These are phyloP conservation scores for Croton laevigatus DNA, from an alignment of 441 rosid genomes.

Conservation along the genomic window DNA sequence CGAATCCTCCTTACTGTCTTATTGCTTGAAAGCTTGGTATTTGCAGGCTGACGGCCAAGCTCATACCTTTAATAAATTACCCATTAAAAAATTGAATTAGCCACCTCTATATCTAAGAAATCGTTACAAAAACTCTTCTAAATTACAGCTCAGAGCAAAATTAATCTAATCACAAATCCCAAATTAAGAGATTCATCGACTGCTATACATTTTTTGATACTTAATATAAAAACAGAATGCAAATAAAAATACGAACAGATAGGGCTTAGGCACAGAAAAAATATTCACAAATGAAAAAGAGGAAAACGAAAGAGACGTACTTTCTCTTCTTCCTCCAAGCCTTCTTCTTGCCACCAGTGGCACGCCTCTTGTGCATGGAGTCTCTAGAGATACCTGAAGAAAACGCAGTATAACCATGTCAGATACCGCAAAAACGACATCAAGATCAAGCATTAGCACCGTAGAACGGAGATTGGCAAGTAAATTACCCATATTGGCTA, in stretches of 20 bases:
- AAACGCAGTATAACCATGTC: not conserved
- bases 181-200: no score
- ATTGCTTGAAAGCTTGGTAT: constrained; percentile 53
- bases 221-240: no score
- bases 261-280: no score
- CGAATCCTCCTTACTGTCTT: constrained; percentile 57
- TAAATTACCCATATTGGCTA: not conserved
- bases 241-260: no score
- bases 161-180: no score
- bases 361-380: constrained; percentile 77
- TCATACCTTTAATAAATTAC: constrained; percentile 40
- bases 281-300: not conserved
- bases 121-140: no score
- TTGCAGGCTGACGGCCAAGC: constrained; percentile 60
- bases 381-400: constrained; percentile 58
- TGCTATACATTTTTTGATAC: no score
- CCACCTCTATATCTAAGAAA: not conserved
- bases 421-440: not conserved
- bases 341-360: constrained; percentile 71
- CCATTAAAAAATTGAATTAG: not conserved
- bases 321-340: constrained; percentile 78
- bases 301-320: constrained; percentile 17
- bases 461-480: not conserved
- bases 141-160: no score
- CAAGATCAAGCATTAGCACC: not conserved